phyloP scores from a whole-genome alignment of 1,284 basidiomycete species.

The Austroboletus novae-zelandiae region DNA sequence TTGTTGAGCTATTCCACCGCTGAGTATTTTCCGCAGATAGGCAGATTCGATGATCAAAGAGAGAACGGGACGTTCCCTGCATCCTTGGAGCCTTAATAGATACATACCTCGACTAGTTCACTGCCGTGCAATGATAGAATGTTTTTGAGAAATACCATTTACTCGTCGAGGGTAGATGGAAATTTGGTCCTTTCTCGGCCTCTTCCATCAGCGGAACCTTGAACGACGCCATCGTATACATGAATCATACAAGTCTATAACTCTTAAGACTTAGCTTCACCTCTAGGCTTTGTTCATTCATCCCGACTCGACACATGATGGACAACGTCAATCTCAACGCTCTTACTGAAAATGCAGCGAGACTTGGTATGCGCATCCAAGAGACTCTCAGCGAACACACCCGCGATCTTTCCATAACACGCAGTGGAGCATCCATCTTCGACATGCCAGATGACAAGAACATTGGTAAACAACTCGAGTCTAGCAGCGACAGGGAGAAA shows the following conservation, averaged over 20 bases:
- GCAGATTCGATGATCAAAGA: constrained; percentile 90
- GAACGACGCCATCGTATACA: not conserved
- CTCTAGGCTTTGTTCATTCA: not conserved
- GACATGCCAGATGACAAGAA: constrained; percentile 75
- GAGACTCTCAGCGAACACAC: constrained; percentile 79
- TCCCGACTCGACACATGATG: constrained; percentile 14
- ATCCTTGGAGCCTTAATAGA: constrained; percentile 72
- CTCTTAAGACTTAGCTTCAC: not conserved
- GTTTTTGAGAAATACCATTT: not conserved
- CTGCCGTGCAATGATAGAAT: constrained; percentile 13
- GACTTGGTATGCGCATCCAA: constrained; percentile 75
- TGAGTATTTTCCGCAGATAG: constrained; percentile 49
- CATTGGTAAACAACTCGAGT: constrained; percentile 83
- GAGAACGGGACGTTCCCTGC: constrained; percentile 91
- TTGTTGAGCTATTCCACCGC: not conserved
- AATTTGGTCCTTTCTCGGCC: not conserved
- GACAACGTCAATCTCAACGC: constrained; percentile 58
- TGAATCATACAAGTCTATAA: constrained; percentile 2
- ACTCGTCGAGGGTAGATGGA: not conserved
- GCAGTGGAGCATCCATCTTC: constrained; percentile 56
- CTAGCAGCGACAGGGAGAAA: constrained; percentile 83
- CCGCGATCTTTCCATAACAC: constrained; percentile 60
- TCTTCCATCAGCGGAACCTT: not conserved
- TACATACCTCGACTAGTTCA: not conserved
- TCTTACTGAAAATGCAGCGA: constrained; percentile 76